Base-by-base conservation (phyloP, 2,329 filamentous ascomycete species). In the Colletotrichum cereale region DNA sequence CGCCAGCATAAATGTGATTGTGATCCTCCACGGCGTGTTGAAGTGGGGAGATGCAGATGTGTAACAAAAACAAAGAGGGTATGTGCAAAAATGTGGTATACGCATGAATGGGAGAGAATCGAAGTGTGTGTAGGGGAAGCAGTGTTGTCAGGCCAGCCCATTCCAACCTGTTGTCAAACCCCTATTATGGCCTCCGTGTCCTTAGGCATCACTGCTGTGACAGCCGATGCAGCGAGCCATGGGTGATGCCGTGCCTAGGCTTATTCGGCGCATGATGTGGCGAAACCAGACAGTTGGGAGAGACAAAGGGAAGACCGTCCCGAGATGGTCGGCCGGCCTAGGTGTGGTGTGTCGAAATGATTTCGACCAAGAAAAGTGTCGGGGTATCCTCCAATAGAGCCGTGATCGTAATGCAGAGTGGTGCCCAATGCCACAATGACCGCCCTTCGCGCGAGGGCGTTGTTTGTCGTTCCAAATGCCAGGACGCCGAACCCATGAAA, bases 391-490 rank as follows among this genome's bases (percentile, higher is more conserved):
- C 66, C 70, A 65, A 65, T 58, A 71, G 61, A 66, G 61, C 70
- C 70, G 34, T 71, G 40, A 58, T 71, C 66, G 38, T 72, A 71
- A 72, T 72, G 66, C 70, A 72, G 34, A 70, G 66, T 66, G 70
- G 67, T 66, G 66, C 69, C 26, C 66, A 71, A 71, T 62, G 56
- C 70, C 66, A 66, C 69, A 63, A 42, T 63, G 65, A 60, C 34
- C 60, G 69, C 65, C 69, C 69, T 71, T 71, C 69, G 65, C 69
- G 65, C 65, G 69, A 71, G 69, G 70, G 61, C 70, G 61, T 71
- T 26, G 40, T 66, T 69, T 72, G 61, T 62, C 61, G 57, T 71
- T 55, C 36, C 66, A 58, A 64, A 72, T 61, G 38, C 70, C 70
- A 71, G 61, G 66, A 69, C 70, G 70, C 67, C 71, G 63, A 67